Conservation (phyloP, 176 grass and related monocot genomes). For the Aechmea fasciata region DNA sequence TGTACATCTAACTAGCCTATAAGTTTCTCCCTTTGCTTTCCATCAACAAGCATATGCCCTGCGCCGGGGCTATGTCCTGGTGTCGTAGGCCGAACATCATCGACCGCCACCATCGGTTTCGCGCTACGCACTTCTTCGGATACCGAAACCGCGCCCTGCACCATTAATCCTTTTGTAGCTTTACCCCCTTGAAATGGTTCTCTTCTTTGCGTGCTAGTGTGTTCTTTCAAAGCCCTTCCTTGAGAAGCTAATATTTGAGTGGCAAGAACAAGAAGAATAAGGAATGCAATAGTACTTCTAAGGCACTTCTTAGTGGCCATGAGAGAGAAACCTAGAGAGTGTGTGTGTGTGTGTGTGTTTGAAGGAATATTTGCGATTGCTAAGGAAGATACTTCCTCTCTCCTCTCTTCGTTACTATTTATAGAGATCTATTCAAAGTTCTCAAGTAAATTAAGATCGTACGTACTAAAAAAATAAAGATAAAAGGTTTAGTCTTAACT, state of each 20-base stretch:
- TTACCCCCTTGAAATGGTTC: constrained; percentile 15
- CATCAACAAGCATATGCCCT: constrained; percentile 26
- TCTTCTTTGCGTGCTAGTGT: constrained; percentile 1
- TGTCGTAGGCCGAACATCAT: constrained; percentile 8
- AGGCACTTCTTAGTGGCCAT: constrained; percentile 23
- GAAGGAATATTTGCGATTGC: not conserved
- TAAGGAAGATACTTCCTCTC: not conserved
- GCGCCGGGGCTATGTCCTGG: constrained; percentile 17
- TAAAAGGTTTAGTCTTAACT: not conserved
- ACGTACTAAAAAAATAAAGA: no score
- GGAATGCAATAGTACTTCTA: constrained; percentile 3
- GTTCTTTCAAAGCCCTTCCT: constrained; percentile 7
- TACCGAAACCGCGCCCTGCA: not conserved
- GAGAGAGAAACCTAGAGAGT: not conserved
- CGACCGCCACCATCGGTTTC: not conserved
- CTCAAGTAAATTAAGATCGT: no score
- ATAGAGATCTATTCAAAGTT: not conserved
- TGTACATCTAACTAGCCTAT: no score
- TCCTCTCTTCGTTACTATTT: not conserved
- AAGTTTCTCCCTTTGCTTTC: not conserved
- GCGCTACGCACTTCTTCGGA: constrained; percentile 3
- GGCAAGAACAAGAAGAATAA: constrained; percentile 8
- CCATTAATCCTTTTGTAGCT: constrained; percentile 7
- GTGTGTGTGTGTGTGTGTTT: not conserved
- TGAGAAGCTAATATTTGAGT: constrained; percentile 8